A percentile compares a stretch with the other conserved stretches of the same genome.
Evolutionary conservation across 192 early-diverging fungal genomes (phyloP).

Genomic region (Thoreauomyces humboldtii): DNA sequence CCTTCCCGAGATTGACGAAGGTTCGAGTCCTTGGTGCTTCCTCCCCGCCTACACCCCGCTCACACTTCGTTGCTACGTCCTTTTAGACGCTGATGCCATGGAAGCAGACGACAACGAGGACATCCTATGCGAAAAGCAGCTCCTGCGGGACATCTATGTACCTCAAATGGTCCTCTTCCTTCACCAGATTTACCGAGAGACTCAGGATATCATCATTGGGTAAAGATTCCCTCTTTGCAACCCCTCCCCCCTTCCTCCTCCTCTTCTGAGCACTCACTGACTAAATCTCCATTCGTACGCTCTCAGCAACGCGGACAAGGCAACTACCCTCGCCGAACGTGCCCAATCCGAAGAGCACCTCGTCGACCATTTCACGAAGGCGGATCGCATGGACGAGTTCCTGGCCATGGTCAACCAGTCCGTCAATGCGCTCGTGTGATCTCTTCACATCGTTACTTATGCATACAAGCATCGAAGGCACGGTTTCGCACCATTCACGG

Average conservation of each 20-base stretch:
- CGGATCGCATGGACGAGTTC: conserved; percentile 5
- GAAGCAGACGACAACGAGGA: no score
- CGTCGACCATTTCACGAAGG: neutral
- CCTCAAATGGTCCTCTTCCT: conserved; percentile 69
- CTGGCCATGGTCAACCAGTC: conserved; percentile 11
- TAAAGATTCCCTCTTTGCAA: conserved; percentile 29
- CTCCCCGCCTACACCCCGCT: no score
- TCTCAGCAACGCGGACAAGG: conserved; percentile 10
- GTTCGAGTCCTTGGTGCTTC: neutral
- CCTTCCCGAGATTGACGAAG: neutral
- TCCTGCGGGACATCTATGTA: conserved; percentile 40
- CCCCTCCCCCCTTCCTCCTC: neutral
- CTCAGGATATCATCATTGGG: conserved; percentile 48
- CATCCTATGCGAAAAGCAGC: neutral
- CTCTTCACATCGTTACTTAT: no score
- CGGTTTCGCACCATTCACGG: no score
- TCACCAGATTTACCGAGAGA: conserved; percentile 68
- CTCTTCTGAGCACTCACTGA: neutral
- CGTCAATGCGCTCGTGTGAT: no score
- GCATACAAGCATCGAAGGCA: no score
- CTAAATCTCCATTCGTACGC: neutral
- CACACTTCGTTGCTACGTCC: no score
- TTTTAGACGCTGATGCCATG: no score
- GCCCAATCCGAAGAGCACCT: neutral
- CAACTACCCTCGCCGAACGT: neutral